Conservation (phyloP, 2,329 filamentous ascomycete species). For the Fusarium fracticaudum region DNA sequence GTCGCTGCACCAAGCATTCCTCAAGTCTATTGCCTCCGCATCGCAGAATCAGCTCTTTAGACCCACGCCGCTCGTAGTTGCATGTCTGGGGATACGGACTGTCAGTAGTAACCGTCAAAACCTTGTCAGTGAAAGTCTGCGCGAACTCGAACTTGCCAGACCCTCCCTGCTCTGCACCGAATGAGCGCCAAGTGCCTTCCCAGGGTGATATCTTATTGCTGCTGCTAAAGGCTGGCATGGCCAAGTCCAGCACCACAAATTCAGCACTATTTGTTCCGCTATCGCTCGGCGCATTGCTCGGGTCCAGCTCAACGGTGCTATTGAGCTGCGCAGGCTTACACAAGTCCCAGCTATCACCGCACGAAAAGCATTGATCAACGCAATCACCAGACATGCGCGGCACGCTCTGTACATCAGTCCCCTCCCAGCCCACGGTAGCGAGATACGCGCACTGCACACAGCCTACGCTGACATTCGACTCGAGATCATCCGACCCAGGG, state of each 20-base stretch:
- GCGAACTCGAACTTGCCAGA: slow-evolving; percentile 4
- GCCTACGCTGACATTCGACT: not conserved
- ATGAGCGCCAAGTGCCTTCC: slow-evolving; percentile 5
- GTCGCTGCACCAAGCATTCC: not conserved
- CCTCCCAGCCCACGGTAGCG: not conserved
- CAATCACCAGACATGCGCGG: not conserved
- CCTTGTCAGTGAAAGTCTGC: not conserved
- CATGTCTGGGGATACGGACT: not conserved
- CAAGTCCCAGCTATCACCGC: not conserved
- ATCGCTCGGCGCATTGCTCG: not conserved
- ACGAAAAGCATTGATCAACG: not conserved
- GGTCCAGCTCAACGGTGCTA: not conserved
- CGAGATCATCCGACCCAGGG: not conserved
- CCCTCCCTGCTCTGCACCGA: not conserved
- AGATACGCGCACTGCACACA: not conserved
- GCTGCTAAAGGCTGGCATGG: not conserved
- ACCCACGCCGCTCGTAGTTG: not conserved
- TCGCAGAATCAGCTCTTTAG: not conserved
- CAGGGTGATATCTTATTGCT: not conserved
- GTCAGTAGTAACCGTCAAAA: not conserved
- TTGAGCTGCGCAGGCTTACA: not conserved
- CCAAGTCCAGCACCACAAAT: not conserved
- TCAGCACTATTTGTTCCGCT: not conserved
- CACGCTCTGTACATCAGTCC: not conserved
- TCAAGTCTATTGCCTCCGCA: not conserved